Evolutionary conservation across 352 stramenopile species (phyloP), one percentile per base, ranked within the genome.

Genomic region (Globisporangium abappressorium): DNA sequence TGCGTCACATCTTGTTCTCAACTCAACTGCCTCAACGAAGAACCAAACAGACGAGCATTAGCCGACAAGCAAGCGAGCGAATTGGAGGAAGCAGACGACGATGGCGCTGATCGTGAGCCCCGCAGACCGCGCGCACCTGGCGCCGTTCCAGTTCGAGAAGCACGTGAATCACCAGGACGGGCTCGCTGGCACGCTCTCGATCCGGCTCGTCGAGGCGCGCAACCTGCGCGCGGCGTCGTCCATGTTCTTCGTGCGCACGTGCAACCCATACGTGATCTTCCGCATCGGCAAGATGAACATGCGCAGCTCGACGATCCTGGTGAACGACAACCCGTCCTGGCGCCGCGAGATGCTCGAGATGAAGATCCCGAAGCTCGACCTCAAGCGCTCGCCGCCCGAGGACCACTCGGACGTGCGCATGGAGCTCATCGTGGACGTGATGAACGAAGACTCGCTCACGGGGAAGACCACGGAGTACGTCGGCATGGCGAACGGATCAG

Each of bases 221-320:
- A 87, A 91, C 69, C 74, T 94, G 51, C 84, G 77, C 22, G 84
- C 84, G 22, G 82, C 79, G 9, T 71, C 84, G 28, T 92, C 86
- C 65, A 91, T 94, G 82, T 94, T 94, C 69, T 92, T 85, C 80
- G 76, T 88, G 54, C 86, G 84, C 63, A 91, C 82, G 41, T 94
- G 86, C 70, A 92, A 92, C 53, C 84, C 86, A 34, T 94, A 94
- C 71, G 82, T 94, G 69, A 94, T 94, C 66, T 94, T 94, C 69
- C 84, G 86, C 47, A 64, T 92, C 30, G 86, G 86, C 46, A 90
- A 90, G 69, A 78, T 89, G 64, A 89, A 75, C 57, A 69, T 75
- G 30, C 86, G 86, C 57, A 91, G 81, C 66, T 78, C 82, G 51
- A 94, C 86, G 12, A 91, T 94, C 68, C 64, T 77, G 57, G 71